These are phyloP conservation scores for Heterobasidion annosum DNA, from an alignment of 1,284 basidiomycete genomes.

Conservation along the genomic window DNA sequence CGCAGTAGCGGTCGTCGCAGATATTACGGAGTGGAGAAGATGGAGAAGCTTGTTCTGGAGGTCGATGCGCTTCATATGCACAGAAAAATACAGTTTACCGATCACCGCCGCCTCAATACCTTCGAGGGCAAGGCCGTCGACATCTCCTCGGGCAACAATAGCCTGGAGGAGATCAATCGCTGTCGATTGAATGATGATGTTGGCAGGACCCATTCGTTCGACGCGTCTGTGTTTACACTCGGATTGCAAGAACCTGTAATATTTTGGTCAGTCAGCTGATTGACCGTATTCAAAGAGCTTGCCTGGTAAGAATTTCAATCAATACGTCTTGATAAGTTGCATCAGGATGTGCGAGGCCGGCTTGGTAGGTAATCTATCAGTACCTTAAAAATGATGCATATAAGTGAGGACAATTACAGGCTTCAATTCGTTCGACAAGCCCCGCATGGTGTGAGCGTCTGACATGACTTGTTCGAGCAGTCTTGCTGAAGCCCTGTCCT, in stretches of 20 bases:
- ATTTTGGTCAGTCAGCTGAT: neutral
- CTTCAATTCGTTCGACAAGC: conserved; percentile 49
- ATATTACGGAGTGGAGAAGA: conserved; percentile 80
- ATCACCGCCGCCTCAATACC: conserved; percentile 66
- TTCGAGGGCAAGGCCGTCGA: conserved; percentile 50
- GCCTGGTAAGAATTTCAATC: conserved; percentile 64
- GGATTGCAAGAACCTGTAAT: conserved; percentile 60
- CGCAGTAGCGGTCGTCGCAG: conserved; percentile 24
- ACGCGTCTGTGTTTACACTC: conserved; percentile 48
- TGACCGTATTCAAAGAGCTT: conserved; percentile 13
- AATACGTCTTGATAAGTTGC: conserved; percentile 70
- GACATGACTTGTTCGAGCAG: conserved; percentile 50
- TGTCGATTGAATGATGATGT: conserved; percentile 62
- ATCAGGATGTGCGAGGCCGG: conserved; percentile 40
- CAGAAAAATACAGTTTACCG: conserved; percentile 65
- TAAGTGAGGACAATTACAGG: conserved; percentile 29
- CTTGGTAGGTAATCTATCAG: conserved; percentile 24
- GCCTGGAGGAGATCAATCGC: conserved; percentile 78
- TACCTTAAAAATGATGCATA: neutral
- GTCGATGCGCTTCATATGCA: conserved; percentile 66
- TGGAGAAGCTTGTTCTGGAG: conserved; percentile 91
- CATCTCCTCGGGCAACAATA: conserved; percentile 72
- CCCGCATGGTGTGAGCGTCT: conserved; percentile 53
- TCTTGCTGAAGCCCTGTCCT: conserved; percentile 77
- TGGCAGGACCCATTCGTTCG: conserved; percentile 49